Conservation (phyloP, 1,139 yeast species). For the Pichia sp. region DNA sequence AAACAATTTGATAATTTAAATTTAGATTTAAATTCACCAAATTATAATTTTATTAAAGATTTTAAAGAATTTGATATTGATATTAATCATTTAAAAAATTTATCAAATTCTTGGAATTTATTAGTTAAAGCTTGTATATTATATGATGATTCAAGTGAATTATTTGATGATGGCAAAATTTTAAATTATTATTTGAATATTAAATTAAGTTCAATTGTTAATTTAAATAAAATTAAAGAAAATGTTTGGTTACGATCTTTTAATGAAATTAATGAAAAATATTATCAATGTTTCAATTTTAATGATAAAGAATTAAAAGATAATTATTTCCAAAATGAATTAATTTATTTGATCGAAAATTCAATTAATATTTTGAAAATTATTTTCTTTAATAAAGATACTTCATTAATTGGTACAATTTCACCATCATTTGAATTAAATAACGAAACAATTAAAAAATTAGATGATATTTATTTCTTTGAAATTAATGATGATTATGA, state of each 20-base stretch:
- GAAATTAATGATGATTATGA: constrained; percentile 6
- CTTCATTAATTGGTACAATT: constrained; percentile 15
- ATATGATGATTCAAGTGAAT: constrained; percentile 24
- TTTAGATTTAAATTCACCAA: neutral
- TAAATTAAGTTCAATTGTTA: constrained; percentile 25
- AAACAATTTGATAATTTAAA: constrained; percentile 14
- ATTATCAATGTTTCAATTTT: constrained; percentile 18
- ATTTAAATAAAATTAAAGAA: constrained; percentile 28
- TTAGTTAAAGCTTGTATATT: constrained; percentile 25
- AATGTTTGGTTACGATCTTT: constrained; percentile 29
- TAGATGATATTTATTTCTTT: constrained; percentile 13
- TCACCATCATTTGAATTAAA: constrained; percentile 12
- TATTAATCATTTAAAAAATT: constrained; percentile 5
- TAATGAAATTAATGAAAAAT: neutral
- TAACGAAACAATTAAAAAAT: constrained; percentile 13
- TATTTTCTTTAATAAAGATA: constrained; percentile 24
- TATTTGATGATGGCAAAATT: constrained; percentile 26
- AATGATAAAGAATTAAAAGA: constrained; percentile 23
- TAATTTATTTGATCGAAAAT: constrained; percentile 21
- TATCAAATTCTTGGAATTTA: constrained; percentile 28
- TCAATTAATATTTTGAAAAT: constrained; percentile 25
- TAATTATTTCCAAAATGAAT: constrained; percentile 18
- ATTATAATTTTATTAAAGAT: too few relatives aligned
- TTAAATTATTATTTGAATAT: constrained; percentile 27
- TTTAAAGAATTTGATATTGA: neutral